These are phyloP conservation scores for Populus nigra DNA, from an alignment of 345 rosid species.

Conservation along the genomic window DNA sequence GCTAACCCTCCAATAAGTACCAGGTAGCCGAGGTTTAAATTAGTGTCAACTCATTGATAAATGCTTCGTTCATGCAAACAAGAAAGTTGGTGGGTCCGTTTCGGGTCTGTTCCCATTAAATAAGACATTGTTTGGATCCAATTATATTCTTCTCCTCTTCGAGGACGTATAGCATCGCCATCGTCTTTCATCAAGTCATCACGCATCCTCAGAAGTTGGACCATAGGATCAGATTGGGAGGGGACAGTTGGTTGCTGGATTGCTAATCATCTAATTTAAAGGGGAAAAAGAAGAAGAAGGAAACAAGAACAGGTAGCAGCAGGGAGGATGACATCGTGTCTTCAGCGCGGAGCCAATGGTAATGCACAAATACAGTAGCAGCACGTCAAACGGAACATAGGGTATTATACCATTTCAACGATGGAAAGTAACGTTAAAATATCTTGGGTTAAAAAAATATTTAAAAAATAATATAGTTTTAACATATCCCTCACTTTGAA, in stretches of 20 bases:
- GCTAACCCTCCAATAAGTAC: background rate
- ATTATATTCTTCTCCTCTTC: background rate
- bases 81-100: background rate
- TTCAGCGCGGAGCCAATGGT: background rate
- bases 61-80: background rate
- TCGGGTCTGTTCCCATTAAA: background rate
- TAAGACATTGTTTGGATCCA: constrained; percentile 4
- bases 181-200: background rate
- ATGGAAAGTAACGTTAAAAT: too few relatives aligned
- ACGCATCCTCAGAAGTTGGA: background rate
- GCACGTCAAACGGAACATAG: background rate
- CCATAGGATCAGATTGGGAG: background rate
- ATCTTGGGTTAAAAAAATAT: too few relatives aligned
- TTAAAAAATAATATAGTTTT: too few relatives aligned
- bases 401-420: too few relatives aligned
- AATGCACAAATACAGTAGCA: background rate
- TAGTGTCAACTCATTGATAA: background rate
- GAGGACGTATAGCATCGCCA: background rate
- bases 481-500: too few relatives aligned
- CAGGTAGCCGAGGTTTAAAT: background rate
- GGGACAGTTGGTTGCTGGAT: too few relatives aligned
- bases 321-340: background rate
- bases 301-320: background rate
- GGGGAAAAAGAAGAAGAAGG: background rate
- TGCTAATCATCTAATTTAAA: background rate